A percentile compares a stretch with the other conserved stretches of the same genome.
These are phyloP conservation scores for Starmerella davenportii DNA, from an alignment of 805 yeast genomes.

Conservation along the genomic window DNA sequence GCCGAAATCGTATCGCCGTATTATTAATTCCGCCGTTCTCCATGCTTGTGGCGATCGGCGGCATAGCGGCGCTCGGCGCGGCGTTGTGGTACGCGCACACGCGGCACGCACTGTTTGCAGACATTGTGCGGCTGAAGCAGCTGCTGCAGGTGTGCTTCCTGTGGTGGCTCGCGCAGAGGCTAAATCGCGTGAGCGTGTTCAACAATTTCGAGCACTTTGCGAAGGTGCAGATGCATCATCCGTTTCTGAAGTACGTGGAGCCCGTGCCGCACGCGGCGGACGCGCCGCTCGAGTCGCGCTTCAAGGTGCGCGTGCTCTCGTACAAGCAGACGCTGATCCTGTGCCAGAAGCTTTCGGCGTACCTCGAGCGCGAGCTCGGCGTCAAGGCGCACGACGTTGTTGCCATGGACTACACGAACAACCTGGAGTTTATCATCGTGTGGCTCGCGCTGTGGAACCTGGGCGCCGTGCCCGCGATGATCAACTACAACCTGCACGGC, in stretches of 20 bases:
- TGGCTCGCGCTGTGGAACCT: constrained; percentile 84
- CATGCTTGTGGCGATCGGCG: background rate
- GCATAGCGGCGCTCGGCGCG: background rate
- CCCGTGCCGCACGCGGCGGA: constrained; percentile 24
- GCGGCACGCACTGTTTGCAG: constrained; percentile 10
- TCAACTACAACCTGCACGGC: constrained; percentile 63
- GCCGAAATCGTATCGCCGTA: no score
- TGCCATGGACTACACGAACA: constrained; percentile 62
- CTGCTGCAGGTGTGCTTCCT: constrained; percentile 4
- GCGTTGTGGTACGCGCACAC: constrained; percentile 10
- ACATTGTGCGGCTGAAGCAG: constrained; percentile 7
- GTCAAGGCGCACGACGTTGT: constrained; percentile 50
- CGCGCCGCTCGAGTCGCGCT: constrained; percentile 31
- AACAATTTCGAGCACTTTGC: constrained; percentile 47
- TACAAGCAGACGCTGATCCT: constrained; percentile 51
- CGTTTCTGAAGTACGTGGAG: constrained; percentile 48
- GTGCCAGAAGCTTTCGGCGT: constrained; percentile 46
- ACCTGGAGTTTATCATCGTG: constrained; percentile 58
- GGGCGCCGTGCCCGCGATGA: constrained; percentile 76
- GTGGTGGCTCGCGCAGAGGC: constrained; percentile 4
- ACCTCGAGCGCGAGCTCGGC: constrained; percentile 44
- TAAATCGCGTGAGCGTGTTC: constrained; percentile 39
- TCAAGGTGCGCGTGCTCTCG: constrained; percentile 43
- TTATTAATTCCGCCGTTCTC: background rate
- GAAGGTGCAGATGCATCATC: constrained; percentile 29